Conservation (phyloP, 148 eudicot species). For the Beta vulgaris region DNA sequence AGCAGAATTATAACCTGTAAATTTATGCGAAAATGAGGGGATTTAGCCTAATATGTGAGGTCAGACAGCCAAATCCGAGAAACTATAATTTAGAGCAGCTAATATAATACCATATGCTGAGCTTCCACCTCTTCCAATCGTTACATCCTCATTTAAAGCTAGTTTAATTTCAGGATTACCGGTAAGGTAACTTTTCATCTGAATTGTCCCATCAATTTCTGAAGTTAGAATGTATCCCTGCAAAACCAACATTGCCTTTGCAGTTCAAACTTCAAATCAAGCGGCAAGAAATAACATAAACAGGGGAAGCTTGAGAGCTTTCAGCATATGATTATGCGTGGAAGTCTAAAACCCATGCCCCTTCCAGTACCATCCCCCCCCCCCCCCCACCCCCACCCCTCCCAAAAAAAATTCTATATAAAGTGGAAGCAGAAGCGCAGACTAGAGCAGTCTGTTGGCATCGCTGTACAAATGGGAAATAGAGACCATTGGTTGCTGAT, state of each 20-base stretch:
- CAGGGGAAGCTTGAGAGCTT: background rate
- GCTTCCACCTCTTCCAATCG: slow-evolving; percentile 68
- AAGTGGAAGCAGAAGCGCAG: background rate
- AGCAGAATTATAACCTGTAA: slow-evolving; percentile 61
- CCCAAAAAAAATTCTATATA: background rate
- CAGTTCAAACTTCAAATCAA: slow-evolving; percentile 4
- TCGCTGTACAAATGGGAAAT: background rate
- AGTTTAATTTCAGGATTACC: slow-evolving; percentile 94
- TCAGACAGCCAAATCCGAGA: slow-evolving; percentile 7
- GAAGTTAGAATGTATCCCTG: slow-evolving; percentile 96
- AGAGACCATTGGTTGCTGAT: background rate
- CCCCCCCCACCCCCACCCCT: background rate
- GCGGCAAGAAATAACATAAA: slow-evolving; percentile 10
- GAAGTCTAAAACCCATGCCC: background rate
- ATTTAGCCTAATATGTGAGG: slow-evolving; percentile 7
- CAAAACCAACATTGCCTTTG: slow-evolving; percentile 3
- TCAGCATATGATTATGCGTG: background rate
- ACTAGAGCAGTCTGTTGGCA: background rate
- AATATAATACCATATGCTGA: slow-evolving; percentile 66
- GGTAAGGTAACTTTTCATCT: slow-evolving; percentile 92
- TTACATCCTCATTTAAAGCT: slow-evolving; percentile 85
- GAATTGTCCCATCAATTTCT: slow-evolving; percentile 95
- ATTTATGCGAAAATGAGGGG: slow-evolving; percentile 1
- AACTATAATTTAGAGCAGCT: slow-evolving; percentile 1
- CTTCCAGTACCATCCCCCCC: background rate